Percentiles rank a stretch among this genome's conserved stretches.
Conservation (phyloP, 2,329 filamentous ascomycete species). For the Sphaerulina populicola region DNA sequence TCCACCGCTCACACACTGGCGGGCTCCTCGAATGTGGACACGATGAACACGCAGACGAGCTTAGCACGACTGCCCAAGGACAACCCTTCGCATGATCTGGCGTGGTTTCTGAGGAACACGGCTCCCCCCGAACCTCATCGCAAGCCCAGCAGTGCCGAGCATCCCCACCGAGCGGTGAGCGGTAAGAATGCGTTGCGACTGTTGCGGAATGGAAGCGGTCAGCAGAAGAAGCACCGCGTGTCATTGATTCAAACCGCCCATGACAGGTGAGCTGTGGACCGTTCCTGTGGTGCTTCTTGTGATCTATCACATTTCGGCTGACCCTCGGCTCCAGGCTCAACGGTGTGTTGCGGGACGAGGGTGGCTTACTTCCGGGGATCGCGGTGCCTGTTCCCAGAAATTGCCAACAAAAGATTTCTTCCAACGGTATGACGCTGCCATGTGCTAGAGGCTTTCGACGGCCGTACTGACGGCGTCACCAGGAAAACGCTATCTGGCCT, state of each 20-base stretch:
- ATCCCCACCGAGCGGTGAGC: constrained; percentile 22
- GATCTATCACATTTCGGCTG: constrained; percentile 12
- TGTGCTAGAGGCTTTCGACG: neutral
- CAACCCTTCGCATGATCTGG: constrained; percentile 31
- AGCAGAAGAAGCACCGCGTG: constrained; percentile 8
- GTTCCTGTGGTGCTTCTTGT: neutral
- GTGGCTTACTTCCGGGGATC: constrained; percentile 22
- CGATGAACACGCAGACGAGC: constrained; percentile 30
- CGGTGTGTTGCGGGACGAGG: constrained; percentile 24
- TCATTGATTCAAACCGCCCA: constrained; percentile 18
- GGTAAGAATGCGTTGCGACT: constrained; percentile 31
- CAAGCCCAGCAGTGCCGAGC: constrained; percentile 26
- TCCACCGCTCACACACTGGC: constrained; percentile 16
- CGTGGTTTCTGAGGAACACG: constrained; percentile 35
- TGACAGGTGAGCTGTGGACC: constrained; percentile 18
- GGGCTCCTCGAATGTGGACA: constrained; percentile 15
- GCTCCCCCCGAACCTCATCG: constrained; percentile 30
- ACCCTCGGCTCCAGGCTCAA: constrained; percentile 12
- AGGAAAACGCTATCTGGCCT: constrained; percentile 26
- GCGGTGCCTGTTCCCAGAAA: constrained; percentile 18
- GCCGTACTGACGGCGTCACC: constrained; percentile 9
- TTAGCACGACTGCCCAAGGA: constrained; percentile 24
- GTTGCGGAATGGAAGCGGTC: constrained; percentile 18
- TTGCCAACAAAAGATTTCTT: constrained; percentile 32
- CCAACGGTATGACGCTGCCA: constrained; percentile 23